phyloP scores from a whole-genome alignment of 805 yeast species.

The Cyberlindnera sargentensis region DNA sequence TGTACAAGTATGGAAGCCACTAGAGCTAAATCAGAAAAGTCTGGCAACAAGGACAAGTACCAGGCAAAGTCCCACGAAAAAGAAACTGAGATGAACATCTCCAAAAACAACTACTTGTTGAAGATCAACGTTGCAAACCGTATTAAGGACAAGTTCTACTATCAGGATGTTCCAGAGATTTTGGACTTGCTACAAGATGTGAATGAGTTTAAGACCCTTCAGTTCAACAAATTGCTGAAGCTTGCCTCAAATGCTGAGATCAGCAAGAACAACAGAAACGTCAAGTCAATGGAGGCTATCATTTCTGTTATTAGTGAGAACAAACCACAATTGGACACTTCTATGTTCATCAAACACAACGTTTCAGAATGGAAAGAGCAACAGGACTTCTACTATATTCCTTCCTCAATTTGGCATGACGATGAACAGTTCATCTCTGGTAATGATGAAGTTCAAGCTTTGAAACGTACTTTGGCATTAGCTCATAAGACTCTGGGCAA shows the following conservation, averaged over 20 bases:
- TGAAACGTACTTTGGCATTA: slow-evolving; percentile 40
- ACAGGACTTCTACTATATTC: slow-evolving; percentile 73
- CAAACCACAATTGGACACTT: slow-evolving; percentile 65
- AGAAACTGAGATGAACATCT: slow-evolving; percentile 74
- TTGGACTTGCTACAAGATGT: slow-evolving; percentile 80
- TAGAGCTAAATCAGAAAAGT: slow-evolving; percentile 65
- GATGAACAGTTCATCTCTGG: slow-evolving; percentile 68
- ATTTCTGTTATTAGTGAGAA: slow-evolving; percentile 60
- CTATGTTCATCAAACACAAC: slow-evolving; percentile 92
- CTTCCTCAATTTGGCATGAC: slow-evolving; percentile 95
- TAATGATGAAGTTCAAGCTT: slow-evolving; percentile 40
- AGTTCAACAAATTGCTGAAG: slow-evolving; percentile 63
- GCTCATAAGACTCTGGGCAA: slow-evolving; percentile 27
- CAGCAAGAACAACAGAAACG: slow-evolving; percentile 37
- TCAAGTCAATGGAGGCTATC: slow-evolving; percentile 39
- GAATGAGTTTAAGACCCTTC: slow-evolving; percentile 68
- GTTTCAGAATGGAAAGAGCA: slow-evolving; percentile 74
- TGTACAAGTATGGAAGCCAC: slow-evolving; percentile 78
- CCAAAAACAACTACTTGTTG: slow-evolving; percentile 80
- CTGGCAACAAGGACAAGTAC: slow-evolving; percentile 42
- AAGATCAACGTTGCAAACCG: slow-evolving; percentile 82
- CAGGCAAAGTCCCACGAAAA: slow-evolving; percentile 47
- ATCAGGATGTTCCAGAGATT: slow-evolving; percentile 88
- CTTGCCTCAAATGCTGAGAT: slow-evolving; percentile 56
- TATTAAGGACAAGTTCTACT: slow-evolving; percentile 84